Conservation (phyloP, 2,329 filamentous ascomycete genomes). For the Aspergillus sp. region DNA sequence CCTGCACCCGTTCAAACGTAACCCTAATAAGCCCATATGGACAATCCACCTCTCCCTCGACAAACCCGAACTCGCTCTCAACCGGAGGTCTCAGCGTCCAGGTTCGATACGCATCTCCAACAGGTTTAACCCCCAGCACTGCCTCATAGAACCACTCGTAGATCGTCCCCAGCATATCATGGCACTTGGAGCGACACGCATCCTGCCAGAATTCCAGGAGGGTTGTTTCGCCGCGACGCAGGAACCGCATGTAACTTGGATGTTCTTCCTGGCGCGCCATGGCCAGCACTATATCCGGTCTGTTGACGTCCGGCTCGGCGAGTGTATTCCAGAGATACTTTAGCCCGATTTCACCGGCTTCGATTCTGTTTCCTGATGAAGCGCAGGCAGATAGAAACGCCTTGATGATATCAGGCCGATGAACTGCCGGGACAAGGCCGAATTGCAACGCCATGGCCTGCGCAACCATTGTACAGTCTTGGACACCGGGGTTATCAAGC, state of each 20-base stretch:
- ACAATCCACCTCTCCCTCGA: slow-evolving; percentile 21
- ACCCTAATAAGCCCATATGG: slow-evolving; percentile 21
- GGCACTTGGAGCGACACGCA: slow-evolving; percentile 71
- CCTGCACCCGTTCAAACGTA: neutral
- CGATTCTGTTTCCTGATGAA: slow-evolving; percentile 14
- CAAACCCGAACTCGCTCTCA: slow-evolving; percentile 39
- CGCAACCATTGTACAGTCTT: slow-evolving; percentile 21
- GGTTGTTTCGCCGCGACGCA: slow-evolving; percentile 58
- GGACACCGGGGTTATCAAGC: slow-evolving; percentile 17
- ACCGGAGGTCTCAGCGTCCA: slow-evolving; percentile 43
- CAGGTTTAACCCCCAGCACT: slow-evolving; percentile 40
- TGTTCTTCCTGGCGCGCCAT: slow-evolving; percentile 51
- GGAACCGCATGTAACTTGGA: slow-evolving; percentile 51
- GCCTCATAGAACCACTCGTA: slow-evolving; percentile 51
- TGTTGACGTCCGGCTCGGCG: slow-evolving; percentile 16
- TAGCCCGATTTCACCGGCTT: slow-evolving; percentile 25
- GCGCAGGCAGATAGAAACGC: slow-evolving; percentile 21
- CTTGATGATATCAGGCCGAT: slow-evolving; percentile 18
- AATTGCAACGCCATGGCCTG: slow-evolving; percentile 26
- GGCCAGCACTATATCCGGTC: slow-evolving; percentile 23
- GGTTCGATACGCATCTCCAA: slow-evolving; percentile 41
- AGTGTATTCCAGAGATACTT: slow-evolving; percentile 25
- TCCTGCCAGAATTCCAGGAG: slow-evolving; percentile 80
- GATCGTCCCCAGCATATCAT: slow-evolving; percentile 52
- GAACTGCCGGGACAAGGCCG: slow-evolving; percentile 15